A percentile compares a stretch with the other conserved stretches of the same genome.
These are phyloP conservation scores for Nicotiana paniculata DNA, from an alignment of 257 asterid species.

Conservation along the genomic window DNA sequence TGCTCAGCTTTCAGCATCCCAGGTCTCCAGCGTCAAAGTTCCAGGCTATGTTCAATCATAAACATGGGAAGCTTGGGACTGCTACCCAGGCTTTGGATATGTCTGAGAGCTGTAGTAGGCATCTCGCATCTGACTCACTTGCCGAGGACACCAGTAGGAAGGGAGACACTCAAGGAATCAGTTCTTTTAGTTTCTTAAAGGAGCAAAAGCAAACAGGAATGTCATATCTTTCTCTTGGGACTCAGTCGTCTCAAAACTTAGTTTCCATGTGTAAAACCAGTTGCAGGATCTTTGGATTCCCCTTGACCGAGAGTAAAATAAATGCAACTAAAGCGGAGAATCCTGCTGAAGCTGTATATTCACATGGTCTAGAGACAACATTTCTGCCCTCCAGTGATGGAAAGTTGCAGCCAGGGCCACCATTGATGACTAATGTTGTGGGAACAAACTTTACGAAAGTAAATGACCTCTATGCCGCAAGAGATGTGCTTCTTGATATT, in stretches of 20 bases:
- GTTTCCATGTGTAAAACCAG: conserved; percentile 46
- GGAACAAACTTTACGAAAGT: conserved; percentile 44
- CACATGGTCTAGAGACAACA: conserved; percentile 16
- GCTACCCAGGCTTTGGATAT: conserved; percentile 22
- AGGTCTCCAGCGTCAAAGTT: conserved; percentile 35
- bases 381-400: conserved; percentile 32
- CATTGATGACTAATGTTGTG: conserved; percentile 30
- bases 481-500: conserved; percentile 74
- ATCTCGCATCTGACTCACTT: conserved; percentile 19
- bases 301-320: conserved; percentile 58
- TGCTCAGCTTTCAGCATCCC: conserved; percentile 40
- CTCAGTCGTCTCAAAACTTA: conserved; percentile 37
- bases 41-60: conserved; percentile 12
- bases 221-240: conserved; percentile 22
- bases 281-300: conserved; percentile 84
- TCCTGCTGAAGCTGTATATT: conserved; percentile 16
- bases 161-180: conserved; percentile 14
- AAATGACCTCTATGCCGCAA: conserved; percentile 48
- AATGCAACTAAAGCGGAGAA: conserved; percentile 21
- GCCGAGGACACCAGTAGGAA: conserved; percentile 15
- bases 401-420: conserved; percentile 37
- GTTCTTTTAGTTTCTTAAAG: conserved; percentile 23
- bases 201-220: conserved; percentile 16
- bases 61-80: conserved; percentile 28
- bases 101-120: conserved; percentile 25